phyloP scores from a whole-genome alignment of 1,284 basidiomycete species.

The Limonomyces culmigenus region DNA sequence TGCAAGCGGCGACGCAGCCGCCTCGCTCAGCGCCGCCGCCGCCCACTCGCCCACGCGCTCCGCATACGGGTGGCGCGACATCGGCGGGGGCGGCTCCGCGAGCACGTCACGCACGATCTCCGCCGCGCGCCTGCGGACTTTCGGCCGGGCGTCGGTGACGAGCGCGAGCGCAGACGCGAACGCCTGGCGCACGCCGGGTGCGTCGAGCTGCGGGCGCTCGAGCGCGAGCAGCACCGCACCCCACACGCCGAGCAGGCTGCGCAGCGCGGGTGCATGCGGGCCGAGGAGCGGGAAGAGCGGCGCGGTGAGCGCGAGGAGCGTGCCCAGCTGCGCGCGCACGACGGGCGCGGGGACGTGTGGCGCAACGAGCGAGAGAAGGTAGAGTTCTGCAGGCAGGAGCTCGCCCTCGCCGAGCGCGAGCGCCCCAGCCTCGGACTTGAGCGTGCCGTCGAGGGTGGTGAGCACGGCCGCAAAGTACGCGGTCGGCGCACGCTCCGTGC shows the following conservation, averaged over 20 bases:
- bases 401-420: conserved; percentile 57
- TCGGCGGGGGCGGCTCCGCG: conserved; percentile 57
- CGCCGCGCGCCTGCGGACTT: conserved; percentile 83
- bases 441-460: conserved; percentile 60
- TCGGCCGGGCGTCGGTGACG: conserved; percentile 78
- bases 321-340: conserved; percentile 48
- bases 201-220: conserved; percentile 54
- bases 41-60: conserved; percentile 71
- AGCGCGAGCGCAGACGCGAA: conserved; percentile 72
- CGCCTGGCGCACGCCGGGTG: conserved; percentile 52
- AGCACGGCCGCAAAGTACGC: conserved; percentile 83
- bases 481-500: conserved; percentile 51
- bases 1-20: conserved; percentile 40
- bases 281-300: conserved; percentile 57
- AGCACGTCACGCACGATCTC: conserved; percentile 73
- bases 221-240: conserved; percentile 49
- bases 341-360: conserved; percentile 69
- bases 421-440: conserved; percentile 34
- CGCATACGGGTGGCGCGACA: conserved; percentile 72
- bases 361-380: conserved; percentile 67
- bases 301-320: conserved; percentile 53
- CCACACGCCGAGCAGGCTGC: conserved; percentile 65
- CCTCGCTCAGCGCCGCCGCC: conserved; percentile 47
- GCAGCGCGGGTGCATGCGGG: conserved; percentile 49
- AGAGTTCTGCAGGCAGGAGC: conserved; percentile 74